Base-by-base conservation (phyloP, 352 stramenopile genomes). In the Globisporangium irregulare region DNA sequence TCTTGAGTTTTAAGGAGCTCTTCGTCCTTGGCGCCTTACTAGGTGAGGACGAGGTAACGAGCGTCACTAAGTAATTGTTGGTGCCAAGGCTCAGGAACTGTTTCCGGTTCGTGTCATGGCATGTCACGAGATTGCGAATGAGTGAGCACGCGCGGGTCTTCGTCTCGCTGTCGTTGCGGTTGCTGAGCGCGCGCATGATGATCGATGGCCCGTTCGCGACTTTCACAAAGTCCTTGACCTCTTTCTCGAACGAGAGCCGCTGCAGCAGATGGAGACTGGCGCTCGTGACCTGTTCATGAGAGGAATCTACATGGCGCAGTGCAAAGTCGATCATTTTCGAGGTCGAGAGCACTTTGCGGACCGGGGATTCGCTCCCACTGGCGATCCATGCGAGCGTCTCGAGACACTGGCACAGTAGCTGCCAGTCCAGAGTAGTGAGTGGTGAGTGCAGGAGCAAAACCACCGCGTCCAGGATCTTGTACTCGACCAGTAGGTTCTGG, bases 261-360 rank as follows among this genome's bases (percentile, higher is more conserved):
- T 92, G 81, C 0, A 92, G 70, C 1, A 92, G 34, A 53, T 90
- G 81, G 0, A 91, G 69, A 73, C 80, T 84, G 1, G 77, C 74
- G 32, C 71, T 68, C 9, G 73, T 72, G 7, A 90, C 69, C 6
- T 63, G 48, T 12, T 77, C 71, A 2, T 71, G 61, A 18, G 68
- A 48, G 1, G 76, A 82, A 38, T 90, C 79, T 0, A 76, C 66
- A 51, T 89, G 75, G 0, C 66, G 67, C 24, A 91, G 64, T 0
- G 71, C 62, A 18, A 89, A 76, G 43, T 91, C 79, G 12, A 89
- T 68, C 27, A 88, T 68, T 58, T 89, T 90, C 0, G 74, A 41
- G 1, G 70, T 85, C 2, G 78, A 78, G 50, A 88, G 76, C 6
- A 81, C 53, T 43, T 72, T 67, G 32, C 81, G 75, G 1, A 82